Conservation (phyloP, 345 rosid genomes). For the Salix dunnii region DNA sequence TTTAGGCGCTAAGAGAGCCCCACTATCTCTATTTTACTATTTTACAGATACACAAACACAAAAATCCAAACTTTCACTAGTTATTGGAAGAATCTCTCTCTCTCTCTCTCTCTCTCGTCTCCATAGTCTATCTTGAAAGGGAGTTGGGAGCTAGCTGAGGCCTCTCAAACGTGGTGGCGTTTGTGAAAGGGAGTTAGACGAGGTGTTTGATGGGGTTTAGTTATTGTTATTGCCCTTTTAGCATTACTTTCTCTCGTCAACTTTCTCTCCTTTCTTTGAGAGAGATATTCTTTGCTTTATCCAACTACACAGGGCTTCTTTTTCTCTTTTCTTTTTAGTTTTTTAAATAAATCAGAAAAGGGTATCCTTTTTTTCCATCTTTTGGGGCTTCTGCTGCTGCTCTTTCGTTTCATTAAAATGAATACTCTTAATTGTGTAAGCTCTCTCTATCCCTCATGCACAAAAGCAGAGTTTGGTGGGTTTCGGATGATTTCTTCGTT, state of each 20-base stretch:
- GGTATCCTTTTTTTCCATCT: background rate
- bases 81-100: no score
- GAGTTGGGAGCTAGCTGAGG: no score
- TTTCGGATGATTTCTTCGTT: background rate
- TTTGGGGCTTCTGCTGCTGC: background rate
- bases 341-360: background rate
- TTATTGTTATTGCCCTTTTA: background rate
- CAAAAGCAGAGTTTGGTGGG: background rate
- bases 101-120: no score
- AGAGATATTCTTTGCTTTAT: conserved; percentile 26
- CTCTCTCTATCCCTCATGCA: background rate
- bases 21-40: no score
- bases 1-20: no score
- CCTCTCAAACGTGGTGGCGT: background rate
- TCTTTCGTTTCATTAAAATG: conserved; percentile 22
- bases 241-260: conserved; percentile 11
- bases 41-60: no score
- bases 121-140: no score
- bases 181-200: background rate
- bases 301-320: conserved; percentile 9
- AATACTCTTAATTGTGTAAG: conserved; percentile 38
- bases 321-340: background rate
- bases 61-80: no score
- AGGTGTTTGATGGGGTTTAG: background rate
- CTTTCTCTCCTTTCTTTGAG: background rate